Evolutionary conservation across 352 stramenopile species (phyloP).

Genomic region (Globisporangium heterothallicum): DNA sequence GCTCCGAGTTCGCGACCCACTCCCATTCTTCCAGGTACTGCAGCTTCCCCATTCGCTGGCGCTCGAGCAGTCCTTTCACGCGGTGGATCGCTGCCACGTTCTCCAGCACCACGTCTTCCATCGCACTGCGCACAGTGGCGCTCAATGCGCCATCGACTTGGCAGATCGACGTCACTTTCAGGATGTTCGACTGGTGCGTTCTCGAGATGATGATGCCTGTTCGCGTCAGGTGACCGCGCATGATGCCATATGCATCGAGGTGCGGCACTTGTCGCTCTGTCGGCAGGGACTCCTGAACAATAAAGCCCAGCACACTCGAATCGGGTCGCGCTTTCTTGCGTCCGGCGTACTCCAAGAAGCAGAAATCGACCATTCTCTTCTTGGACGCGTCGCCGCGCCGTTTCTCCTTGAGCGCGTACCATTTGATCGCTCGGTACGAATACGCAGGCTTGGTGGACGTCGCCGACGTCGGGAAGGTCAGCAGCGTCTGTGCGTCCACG

Average conservation of each 20-base stretch:
- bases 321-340: conserved; percentile 34
- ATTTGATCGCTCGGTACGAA: conserved; percentile 66
- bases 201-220: conserved; percentile 70
- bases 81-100: conserved; percentile 49
- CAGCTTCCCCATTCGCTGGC: conserved; percentile 67
- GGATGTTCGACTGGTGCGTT: conserved; percentile 68
- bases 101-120: conserved; percentile 70
- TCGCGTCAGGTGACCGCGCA: conserved; percentile 45
- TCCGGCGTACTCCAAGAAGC: conserved; percentile 73
- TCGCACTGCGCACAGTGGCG: conserved; percentile 20
- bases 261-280: conserved; percentile 57
- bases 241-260: conserved; percentile 58
- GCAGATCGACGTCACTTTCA: conserved; percentile 66
- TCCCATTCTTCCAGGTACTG: conserved; percentile 79
- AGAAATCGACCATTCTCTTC: conserved; percentile 43
- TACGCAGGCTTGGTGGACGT: conserved; percentile 34
- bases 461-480: conserved; percentile 57
- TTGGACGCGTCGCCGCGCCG: conserved; percentile 1
- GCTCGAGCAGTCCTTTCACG: conserved; percentile 57
- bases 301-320: conserved; percentile 66
- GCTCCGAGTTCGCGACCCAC: conserved; percentile 61
- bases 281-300: conserved; percentile 66
- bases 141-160: conserved; percentile 58
- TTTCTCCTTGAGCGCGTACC: conserved; percentile 33
- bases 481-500: conserved; percentile 58